phyloP scores from a whole-genome alignment of 2,329 filamentous ascomycete genomes.

The Sporothrix globosa region DNA sequence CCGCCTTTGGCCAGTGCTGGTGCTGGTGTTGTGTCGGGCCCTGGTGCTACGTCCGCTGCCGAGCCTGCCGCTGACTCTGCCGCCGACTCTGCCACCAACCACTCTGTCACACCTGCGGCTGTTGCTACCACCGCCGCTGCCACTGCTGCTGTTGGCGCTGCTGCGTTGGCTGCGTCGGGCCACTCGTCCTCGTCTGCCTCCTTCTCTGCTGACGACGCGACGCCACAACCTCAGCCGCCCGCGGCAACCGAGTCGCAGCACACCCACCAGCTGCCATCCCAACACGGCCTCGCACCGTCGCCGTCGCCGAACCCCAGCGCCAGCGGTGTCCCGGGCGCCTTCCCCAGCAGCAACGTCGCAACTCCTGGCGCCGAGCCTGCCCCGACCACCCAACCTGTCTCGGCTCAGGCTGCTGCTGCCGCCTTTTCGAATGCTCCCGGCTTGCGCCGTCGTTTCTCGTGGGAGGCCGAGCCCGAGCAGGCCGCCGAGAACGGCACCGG shows the following conservation, averaged over 20 bases:
- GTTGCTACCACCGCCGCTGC: conserved; percentile 3
- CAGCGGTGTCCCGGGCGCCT: conserved; percentile 11
- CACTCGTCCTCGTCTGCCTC: neutral
- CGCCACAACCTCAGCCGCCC: neutral
- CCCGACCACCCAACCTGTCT: neutral
- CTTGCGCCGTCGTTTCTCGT: conserved; percentile 47
- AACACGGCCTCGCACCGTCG: conserved; percentile 3
- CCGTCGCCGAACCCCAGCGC: neutral
- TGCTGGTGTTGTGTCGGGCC: neutral
- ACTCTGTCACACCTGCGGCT: neutral
- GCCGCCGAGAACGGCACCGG: neutral
- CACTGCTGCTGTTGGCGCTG: conserved; percentile 3
- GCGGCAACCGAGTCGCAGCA: neutral
- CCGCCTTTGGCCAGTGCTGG: conserved; percentile 14
- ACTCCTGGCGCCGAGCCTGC: neutral
- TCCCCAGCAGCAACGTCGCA: neutral
- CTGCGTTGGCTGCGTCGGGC: conserved; percentile 6
- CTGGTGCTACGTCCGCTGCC: neutral
- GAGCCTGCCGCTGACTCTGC: neutral
- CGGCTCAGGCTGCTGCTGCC: neutral
- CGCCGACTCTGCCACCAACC: neutral
- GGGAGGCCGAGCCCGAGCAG: conserved; percentile 47
- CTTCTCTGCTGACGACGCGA: neutral
- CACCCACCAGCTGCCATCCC: conserved; percentile 4
- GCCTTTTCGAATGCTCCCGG: neutral